Evolutionary conservation across 768 basidiomycete genomes (phyloP).

Genomic region (Phaeotremella skinneri): DNA sequence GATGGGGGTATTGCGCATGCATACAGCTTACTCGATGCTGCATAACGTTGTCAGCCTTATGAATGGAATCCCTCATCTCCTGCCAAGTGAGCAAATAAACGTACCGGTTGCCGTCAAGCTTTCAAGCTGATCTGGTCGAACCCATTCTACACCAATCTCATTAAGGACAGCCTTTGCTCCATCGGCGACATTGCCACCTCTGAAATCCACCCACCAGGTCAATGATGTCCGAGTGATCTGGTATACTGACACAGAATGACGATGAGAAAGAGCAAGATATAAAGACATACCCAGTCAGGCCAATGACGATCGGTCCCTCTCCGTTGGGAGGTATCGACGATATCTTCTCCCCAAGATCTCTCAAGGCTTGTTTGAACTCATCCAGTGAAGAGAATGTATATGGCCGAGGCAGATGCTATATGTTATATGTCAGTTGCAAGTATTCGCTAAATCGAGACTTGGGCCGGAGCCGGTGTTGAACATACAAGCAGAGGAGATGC

Average conservation of each 20-base stretch:
- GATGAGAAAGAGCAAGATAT: too few species aligned
- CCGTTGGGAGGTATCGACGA: constrained; percentile 60
- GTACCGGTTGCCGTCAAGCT: constrained; percentile 47
- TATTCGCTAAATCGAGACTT: not conserved
- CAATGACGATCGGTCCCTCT: constrained; percentile 76
- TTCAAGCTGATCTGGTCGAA: constrained; percentile 62
- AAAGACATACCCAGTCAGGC: constrained; percentile 69
- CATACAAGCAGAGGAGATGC: constrained; percentile 79
- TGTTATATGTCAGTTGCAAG: not conserved
- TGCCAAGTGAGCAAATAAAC: not conserved
- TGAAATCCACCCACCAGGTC: constrained; percentile 42
- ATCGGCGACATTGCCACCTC: constrained; percentile 75
- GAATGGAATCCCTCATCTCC: not conserved
- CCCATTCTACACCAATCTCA: constrained; percentile 66
- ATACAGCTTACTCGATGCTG: constrained; percentile 26
- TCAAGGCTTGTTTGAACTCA: constrained; percentile 60
- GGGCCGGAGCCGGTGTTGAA: constrained; percentile 9
- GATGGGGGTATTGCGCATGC: constrained; percentile 44
- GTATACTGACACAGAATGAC: too few species aligned
- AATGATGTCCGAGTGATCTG: constrained; percentile 6
- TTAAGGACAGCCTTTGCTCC: constrained; percentile 71
- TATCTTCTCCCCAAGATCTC: constrained; percentile 62
- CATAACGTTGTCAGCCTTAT: not conserved
- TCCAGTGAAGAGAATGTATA: constrained; percentile 66
- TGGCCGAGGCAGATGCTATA: constrained; percentile 73